Evolutionary conservation across 139 green algal species (phyloP), one percentile per base, ranked within the genome.

Genomic region (Chlorella ohadii): DNA sequence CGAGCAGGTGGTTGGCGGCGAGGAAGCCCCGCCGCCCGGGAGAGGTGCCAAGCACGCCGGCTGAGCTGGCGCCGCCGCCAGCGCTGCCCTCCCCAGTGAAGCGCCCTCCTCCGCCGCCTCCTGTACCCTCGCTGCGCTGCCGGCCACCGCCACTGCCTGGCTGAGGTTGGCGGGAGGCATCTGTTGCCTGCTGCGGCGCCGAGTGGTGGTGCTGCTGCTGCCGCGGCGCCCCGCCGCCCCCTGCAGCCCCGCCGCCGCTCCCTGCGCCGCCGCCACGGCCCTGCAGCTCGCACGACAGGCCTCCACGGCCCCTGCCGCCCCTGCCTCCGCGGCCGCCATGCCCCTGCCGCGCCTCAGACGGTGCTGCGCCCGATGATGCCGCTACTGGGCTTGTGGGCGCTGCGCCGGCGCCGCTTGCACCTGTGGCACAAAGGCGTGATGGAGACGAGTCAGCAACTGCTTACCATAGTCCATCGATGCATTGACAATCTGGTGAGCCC

Each of bases 1-100:
- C 63, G 28, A 83, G 74, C 44, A 87, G 74, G 73, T 83, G 73
- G 65, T 82, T 78, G 33, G 73, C 83, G 28, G n/a, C 19, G 3
- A 61, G 27, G 28, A 41, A 78, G 15, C 77, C 61, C 7, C 61
- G 27, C 55, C 74, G 36, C 33, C 74, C 74, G 3, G 74, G 74
- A 57, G 55, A 70, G 74, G 31, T 81, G 33, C 74, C 74, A n/a
- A 81, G 19, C 55, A 55, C 3, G 44, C 44, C 44, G 9, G 44
- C 44, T 51, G 44, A 51, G 44, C 44, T 51, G 44, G 7, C 44
- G 44, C 44, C 44, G 9, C 44, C 44, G 9, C 44, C 44, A 51
- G 44, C 44, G 44, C 44, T 9, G 44, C 44, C 9, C 44, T 51
- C 44, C 7, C 44, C 44, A 51, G 44, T 9, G n/a, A n/a, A n/a